These are phyloP conservation scores for Lasiodiplodia sp. DNA, from an alignment of 2,329 filamentous ascomycete genomes.

Conservation along the genomic window DNA sequence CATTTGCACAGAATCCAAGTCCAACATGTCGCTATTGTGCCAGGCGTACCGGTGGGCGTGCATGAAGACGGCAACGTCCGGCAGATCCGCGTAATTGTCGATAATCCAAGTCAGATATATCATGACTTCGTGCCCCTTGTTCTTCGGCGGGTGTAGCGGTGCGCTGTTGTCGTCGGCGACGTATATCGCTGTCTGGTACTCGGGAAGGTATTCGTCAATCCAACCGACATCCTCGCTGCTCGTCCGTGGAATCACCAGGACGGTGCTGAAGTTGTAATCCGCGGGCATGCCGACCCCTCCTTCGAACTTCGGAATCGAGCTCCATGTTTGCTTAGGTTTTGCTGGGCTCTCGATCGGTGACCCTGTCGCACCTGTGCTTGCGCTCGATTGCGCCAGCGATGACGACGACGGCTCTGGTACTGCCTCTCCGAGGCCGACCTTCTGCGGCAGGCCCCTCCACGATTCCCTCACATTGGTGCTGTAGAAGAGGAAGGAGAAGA, in stretches of 20 bases:
- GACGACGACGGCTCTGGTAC: constrained; percentile 33
- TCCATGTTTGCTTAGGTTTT: constrained; percentile 39
- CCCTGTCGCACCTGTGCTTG: constrained; percentile 29
- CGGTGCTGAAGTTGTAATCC: constrained; percentile 60
- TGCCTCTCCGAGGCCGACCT: constrained; percentile 50
- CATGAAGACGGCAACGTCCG: constrained; percentile 67
- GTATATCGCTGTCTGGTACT: constrained; percentile 58
- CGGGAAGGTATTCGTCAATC: constrained; percentile 61
- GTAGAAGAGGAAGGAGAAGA: constrained; percentile 49
- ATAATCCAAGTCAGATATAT: constrained; percentile 69
- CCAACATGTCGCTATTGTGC: constrained; percentile 63
- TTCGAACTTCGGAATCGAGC: constrained; percentile 44
- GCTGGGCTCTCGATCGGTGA: constrained; percentile 37
- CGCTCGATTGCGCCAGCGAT: not conserved
- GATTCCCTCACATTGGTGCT: constrained; percentile 41
- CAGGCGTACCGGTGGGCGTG: constrained; percentile 66
- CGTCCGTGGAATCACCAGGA: constrained; percentile 62
- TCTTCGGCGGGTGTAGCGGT: constrained; percentile 58
- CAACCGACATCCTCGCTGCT: constrained; percentile 61
- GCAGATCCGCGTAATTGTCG: constrained; percentile 66
- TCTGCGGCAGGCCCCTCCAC: constrained; percentile 50
- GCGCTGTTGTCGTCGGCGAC: constrained; percentile 59
- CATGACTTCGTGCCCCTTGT: constrained; percentile 70
- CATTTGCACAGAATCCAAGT: constrained; percentile 55
- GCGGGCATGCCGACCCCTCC: constrained; percentile 46